Evolutionary conservation across 1,284 basidiomycete species (phyloP).

Genomic region (Melampsora americana): DNA sequence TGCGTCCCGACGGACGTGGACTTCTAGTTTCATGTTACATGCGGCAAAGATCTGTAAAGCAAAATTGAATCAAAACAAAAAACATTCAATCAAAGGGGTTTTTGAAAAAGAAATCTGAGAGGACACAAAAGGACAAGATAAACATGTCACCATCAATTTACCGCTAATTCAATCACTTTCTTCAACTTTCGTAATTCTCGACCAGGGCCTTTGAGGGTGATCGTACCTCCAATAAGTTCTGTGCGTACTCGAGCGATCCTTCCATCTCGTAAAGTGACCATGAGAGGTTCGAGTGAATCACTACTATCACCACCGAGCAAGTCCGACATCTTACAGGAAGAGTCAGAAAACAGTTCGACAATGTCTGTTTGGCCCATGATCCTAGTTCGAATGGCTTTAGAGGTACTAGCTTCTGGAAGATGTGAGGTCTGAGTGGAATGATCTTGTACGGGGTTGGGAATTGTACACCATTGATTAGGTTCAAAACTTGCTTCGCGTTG

Average conservation of each 20-base stretch:
- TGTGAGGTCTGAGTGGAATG: background rate
- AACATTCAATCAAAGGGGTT: background rate
- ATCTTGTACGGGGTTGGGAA: background rate
- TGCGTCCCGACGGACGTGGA: background rate
- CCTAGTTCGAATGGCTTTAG: background rate
- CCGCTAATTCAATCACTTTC: slow-evolving; percentile 16
- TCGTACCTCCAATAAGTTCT: slow-evolving; percentile 2
- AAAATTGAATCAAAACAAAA: background rate
- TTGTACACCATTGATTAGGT: background rate
- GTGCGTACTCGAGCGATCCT: background rate
- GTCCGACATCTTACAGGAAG: background rate
- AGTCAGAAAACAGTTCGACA: slow-evolving; percentile 5
- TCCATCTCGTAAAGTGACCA: slow-evolving; percentile 6
- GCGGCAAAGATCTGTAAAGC: slow-evolving; percentile 12
- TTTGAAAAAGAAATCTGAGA: background rate
- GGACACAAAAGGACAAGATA: background rate
- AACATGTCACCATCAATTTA: background rate
- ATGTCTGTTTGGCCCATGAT: slow-evolving; percentile 4
- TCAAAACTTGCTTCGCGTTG: slow-evolving; percentile 5
- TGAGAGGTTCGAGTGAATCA: background rate
- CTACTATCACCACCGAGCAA: background rate
- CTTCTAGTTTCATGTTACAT: slow-evolving; percentile 15
- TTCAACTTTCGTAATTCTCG: slow-evolving; percentile 9
- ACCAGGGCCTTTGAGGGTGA: slow-evolving; percentile 6
- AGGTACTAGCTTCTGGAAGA: background rate